phyloP scores from a whole-genome alignment of 2,329 filamentous ascomycete species.

The Orbilia brochopaga region DNA sequence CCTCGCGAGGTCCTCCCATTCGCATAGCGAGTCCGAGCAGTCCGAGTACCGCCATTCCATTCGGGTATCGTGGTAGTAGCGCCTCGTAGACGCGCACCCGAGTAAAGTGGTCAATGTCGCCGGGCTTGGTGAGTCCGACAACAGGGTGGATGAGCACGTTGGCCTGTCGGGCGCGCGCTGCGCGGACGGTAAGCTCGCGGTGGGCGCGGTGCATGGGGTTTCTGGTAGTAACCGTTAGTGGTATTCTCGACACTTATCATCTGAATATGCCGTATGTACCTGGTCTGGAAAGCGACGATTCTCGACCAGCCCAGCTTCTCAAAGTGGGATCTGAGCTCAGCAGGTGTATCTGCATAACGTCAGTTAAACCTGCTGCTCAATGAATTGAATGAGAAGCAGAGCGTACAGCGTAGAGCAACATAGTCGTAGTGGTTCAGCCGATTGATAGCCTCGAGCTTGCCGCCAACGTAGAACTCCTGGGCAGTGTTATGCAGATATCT shows the following conservation, averaged over 20 bases:
- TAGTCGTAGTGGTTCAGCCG: constrained; percentile 98
- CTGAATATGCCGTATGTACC: constrained; percentile 53
- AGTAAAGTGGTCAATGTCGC: constrained; percentile 99
- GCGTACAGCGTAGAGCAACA: constrained; percentile 87
- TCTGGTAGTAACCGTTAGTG: constrained; percentile 58
- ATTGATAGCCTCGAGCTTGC: constrained; percentile 94
- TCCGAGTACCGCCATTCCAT: constrained; percentile 96
- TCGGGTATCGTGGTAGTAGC: constrained; percentile 92
- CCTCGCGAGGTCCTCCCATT: constrained; percentile 97
- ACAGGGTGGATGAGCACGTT: constrained; percentile 99
- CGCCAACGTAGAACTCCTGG: constrained; percentile 89
- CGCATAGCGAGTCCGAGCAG: constrained; percentile 96
- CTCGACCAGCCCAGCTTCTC: constrained; percentile 99
- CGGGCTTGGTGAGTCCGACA: constrained; percentile 96
- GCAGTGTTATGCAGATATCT: constrained; percentile 83
- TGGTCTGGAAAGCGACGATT: constrained; percentile 98
- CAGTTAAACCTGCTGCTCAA: constrained; percentile 30
- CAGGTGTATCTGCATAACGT: constrained; percentile 75
- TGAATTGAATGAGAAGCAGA: not conserved
- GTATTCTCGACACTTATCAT: not conserved
- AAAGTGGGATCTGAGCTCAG: constrained; percentile 93
- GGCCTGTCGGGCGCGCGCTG: constrained; percentile 91
- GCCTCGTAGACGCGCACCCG: constrained; percentile 98
- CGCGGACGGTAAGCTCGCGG: constrained; percentile 94
- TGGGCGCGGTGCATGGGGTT: constrained; percentile 99